Evolutionary conservation across 2,329 filamentous ascomycete species (phyloP).

Genomic region (Sporothrix humicola): DNA sequence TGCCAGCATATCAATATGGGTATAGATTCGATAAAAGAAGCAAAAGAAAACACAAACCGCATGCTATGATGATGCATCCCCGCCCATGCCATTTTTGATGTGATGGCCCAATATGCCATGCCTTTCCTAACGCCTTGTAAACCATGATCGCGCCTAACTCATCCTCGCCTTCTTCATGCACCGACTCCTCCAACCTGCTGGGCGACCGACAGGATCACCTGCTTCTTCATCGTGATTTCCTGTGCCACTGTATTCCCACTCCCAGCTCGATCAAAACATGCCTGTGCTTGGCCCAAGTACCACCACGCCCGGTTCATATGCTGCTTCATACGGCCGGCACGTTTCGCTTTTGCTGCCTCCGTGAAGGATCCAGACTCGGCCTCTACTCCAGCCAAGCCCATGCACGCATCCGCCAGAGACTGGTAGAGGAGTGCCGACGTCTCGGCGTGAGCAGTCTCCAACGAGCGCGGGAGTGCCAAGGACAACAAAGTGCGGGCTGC

Average conservation of each 20-base stretch:
- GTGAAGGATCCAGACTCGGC: background rate
- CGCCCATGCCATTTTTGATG: background rate
- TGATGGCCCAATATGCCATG: background rate
- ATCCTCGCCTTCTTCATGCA: background rate
- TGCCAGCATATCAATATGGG: background rate
- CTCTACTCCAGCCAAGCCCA: constrained; percentile 70
- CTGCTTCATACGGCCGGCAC: constrained; percentile 18
- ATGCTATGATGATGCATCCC: background rate
- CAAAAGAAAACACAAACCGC: background rate
- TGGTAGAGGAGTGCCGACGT: constrained; percentile 72
- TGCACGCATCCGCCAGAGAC: constrained; percentile 74
- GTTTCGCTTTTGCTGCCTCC: background rate
- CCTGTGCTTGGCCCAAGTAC: constrained; percentile 33
- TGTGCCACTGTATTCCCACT: background rate
- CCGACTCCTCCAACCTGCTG: background rate
- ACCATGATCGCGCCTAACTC: background rate
- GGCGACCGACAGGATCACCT: constrained; percentile 27
- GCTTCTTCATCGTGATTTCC: constrained; percentile 32
- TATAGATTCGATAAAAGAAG: constrained; percentile 5
- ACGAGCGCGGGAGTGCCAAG: constrained; percentile 73
- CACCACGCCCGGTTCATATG: constrained; percentile 35
- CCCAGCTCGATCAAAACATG: constrained; percentile 29
- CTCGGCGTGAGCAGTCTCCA: constrained; percentile 70
- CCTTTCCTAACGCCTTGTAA: background rate
- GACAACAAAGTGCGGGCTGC: constrained; percentile 69